These are phyloP conservation scores for Petasospora rhodanensis DNA, from an alignment of 1,139 yeast species.

Conservation along the genomic window DNA sequence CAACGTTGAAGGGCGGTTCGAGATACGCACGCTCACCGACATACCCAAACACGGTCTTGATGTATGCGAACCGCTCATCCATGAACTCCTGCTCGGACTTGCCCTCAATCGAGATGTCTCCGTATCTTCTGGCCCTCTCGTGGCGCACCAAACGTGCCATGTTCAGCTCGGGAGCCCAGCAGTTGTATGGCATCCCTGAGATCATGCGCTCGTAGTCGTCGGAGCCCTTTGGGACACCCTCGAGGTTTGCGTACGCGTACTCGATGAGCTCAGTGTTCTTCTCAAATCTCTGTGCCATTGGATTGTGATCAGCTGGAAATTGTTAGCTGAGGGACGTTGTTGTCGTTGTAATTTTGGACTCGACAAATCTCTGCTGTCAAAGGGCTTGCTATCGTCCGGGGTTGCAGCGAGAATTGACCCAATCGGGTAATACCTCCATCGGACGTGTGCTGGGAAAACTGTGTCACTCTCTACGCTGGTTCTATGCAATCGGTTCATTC, in stretches of 20 bases:
- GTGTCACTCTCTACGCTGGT: too few relatives aligned
- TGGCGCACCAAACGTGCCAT: constrained; percentile 29
- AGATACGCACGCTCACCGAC: constrained; percentile 37
- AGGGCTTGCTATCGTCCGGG: too few relatives aligned
- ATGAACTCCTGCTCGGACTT: constrained; percentile 30
- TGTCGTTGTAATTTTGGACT: too few relatives aligned
- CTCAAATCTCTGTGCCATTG: constrained; percentile 21
- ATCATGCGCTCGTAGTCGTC: constrained; percentile 44
- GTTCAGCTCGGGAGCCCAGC: constrained; percentile 30
- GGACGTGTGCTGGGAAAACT: too few relatives aligned
- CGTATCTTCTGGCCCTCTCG: constrained; percentile 38
- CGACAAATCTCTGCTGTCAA: too few relatives aligned
- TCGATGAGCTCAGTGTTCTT: constrained; percentile 21
- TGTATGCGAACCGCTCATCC: constrained; percentile 35
- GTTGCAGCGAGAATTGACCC: too few relatives aligned
- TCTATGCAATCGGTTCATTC: too few relatives aligned
- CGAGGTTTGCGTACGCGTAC: constrained; percentile 21
- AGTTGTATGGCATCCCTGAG: constrained; percentile 32
- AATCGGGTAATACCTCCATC: too few relatives aligned
- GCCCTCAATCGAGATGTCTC: constrained; percentile 36
- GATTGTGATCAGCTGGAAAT: too few relatives aligned
- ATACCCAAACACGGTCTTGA: constrained; percentile 42
- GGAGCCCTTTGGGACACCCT: constrained; percentile 36
- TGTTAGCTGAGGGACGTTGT: too few relatives aligned
- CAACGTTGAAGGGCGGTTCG: constrained; percentile 53